Evolutionary conservation across 106 monocot genomes (phyloP).

Genomic region (Dioscorea zingiberensis): DNA sequence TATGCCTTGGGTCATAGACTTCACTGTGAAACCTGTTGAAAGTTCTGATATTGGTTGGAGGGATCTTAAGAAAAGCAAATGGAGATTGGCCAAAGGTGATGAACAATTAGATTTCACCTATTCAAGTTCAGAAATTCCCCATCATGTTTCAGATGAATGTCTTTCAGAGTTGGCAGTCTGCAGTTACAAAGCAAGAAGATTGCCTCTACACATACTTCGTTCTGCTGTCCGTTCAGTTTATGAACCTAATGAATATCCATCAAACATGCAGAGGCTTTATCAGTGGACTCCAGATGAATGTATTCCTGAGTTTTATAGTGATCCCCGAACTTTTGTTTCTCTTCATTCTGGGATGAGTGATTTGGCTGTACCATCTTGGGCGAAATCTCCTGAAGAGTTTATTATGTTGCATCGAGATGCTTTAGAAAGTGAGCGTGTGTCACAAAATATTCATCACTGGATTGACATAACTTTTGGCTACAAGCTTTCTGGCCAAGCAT

Average conservation of each 20-base stretch:
- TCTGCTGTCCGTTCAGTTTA: conserved; percentile 94
- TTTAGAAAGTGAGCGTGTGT: conserved; percentile 86
- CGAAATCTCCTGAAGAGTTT: conserved; percentile 78
- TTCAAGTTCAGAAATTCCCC: conserved; percentile 86
- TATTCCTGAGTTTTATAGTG: conserved; percentile 95
- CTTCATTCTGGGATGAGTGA: conserved; percentile 91
- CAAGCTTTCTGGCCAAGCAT: conserved; percentile 77
- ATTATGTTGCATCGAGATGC: conserved; percentile 74
- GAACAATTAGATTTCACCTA: conserved; percentile 98
- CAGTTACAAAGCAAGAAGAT: conserved; percentile 95
- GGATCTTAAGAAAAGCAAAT: conserved; percentile 92
- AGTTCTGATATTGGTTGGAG: conserved; percentile 86
- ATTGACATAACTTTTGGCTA: conserved; percentile 98
- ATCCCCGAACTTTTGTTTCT: conserved; percentile 73
- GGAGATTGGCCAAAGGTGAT: conserved; percentile 96
- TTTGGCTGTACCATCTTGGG: conserved; percentile 84
- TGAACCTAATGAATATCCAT: conserved; percentile 98
- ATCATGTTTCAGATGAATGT: conserved; percentile 98
- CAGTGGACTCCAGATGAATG: conserved; percentile 99
- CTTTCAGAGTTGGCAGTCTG: conserved; percentile 97
- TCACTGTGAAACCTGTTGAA: conserved; percentile 82
- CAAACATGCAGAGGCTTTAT: conserved; percentile 97
- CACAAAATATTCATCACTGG: conserved; percentile 85
- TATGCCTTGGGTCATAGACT: conserved; percentile 99
- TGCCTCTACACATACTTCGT: conserved; percentile 70